phyloP scores from a whole-genome alignment of 164 flowering plant genomes.

The Sextonia rubra region DNA sequence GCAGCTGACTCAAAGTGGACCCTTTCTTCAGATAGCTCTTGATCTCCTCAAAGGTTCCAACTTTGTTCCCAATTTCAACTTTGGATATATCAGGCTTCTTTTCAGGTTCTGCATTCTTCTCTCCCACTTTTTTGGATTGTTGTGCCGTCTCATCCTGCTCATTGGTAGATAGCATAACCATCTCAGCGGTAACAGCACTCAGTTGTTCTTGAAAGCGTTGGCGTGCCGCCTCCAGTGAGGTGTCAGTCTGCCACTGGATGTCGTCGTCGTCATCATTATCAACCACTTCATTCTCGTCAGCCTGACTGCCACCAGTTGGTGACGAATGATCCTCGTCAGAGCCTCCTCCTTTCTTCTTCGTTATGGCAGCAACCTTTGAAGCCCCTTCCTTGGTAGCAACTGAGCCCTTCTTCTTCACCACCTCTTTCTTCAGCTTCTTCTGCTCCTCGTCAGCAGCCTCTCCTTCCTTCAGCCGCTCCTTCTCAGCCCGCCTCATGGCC shows the following conservation, averaged over 20 bases:
- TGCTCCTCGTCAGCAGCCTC: slow-evolving; percentile 84
- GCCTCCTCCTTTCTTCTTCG: slow-evolving; percentile 43
- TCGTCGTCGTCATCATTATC: slow-evolving; percentile 43
- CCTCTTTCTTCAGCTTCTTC: slow-evolving; percentile 68
- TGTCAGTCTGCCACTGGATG: slow-evolving; percentile 77
- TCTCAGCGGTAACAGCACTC: slow-evolving; percentile 66
- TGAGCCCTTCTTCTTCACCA: slow-evolving; percentile 40
- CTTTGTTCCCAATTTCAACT: not conserved
- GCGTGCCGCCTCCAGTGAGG: slow-evolving; percentile 63
- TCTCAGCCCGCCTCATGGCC: slow-evolving; percentile 92
- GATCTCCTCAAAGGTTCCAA: slow-evolving; percentile 22
- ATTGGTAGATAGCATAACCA: slow-evolving; percentile 60
- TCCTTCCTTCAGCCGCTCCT: slow-evolving; percentile 88
- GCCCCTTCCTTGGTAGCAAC: slow-evolving; percentile 28
- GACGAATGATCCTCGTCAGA: slow-evolving; percentile 65
- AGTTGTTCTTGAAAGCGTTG: slow-evolving; percentile 69
- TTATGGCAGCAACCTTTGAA: slow-evolving; percentile 22
- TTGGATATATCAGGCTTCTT: slow-evolving; percentile 18
- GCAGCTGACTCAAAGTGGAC: slow-evolving; percentile 30
- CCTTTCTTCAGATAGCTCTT: slow-evolving; percentile 41
- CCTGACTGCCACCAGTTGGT: slow-evolving; percentile 49
- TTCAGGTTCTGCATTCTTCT: slow-evolving; percentile 7
- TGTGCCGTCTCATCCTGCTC: slow-evolving; percentile 33
- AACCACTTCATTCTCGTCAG: slow-evolving; percentile 38
- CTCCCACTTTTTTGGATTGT: slow-evolving; percentile 5